Percentiles rank a stretch among this genome's conserved stretches.
Evolutionary conservation across 805 yeast genomes (phyloP).

Genomic region (Wickerhamiella lipophila): DNA sequence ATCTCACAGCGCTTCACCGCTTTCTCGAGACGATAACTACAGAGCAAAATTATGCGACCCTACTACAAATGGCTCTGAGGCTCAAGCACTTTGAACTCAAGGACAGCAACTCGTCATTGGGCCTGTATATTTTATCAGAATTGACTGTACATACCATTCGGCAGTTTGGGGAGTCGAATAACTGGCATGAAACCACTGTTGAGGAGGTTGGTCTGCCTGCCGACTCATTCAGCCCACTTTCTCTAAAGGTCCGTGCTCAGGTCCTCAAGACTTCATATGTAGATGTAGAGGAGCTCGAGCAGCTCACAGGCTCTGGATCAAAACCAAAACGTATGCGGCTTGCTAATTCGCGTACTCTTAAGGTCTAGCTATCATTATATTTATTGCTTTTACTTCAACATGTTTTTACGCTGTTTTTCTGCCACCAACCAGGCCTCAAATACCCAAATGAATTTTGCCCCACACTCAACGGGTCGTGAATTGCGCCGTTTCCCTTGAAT

Average conservation of each 20-base stretch:
- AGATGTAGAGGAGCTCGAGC: background rate
- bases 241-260: background rate
- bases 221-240: background rate
- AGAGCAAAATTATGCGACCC: background rate
- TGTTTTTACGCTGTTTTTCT: no score
- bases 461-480: no score
- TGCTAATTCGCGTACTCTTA: background rate
- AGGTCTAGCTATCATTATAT: background rate
- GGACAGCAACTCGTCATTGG: background rate
- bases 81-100: slow-evolving; percentile 6
- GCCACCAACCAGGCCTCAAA: no score
- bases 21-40: background rate
- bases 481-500: no score
- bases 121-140: background rate
- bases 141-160: background rate
- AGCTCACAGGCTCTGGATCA: background rate
- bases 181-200: background rate
- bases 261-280: background rate
- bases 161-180: background rate
- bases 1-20: background rate
- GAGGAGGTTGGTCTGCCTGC: slow-evolving; percentile 6
- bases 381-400: background rate
- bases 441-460: no score
- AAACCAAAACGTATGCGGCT: background rate
- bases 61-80: background rate